A percentile compares a stretch with the other conserved stretches of the same genome.
Evolutionary conservation across 139 green algal species (phyloP).

Genomic region (Edaphochlamys debaryana): DNA sequence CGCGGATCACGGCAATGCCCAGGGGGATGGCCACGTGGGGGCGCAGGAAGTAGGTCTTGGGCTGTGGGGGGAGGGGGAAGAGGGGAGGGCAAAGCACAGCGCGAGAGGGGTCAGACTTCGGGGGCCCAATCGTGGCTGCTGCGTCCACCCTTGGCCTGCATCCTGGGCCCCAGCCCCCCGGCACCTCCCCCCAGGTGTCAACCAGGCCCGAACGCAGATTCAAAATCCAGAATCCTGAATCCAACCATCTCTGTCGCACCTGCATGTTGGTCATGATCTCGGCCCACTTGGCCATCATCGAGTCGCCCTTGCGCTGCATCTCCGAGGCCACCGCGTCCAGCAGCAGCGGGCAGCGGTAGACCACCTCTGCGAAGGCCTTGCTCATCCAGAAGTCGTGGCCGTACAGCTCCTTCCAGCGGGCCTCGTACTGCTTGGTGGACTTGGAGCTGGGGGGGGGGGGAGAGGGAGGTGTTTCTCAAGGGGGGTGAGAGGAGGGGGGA

Average conservation of each 20-base stretch:
- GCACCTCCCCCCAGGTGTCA: too few species aligned
- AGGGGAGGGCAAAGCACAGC: too few species aligned
- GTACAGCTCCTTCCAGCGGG: conserved; percentile 74
- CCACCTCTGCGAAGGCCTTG: conserved; percentile 58
- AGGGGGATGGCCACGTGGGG: conserved; percentile 85
- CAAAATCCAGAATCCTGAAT: too few species aligned
- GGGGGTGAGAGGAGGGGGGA: too few species aligned
- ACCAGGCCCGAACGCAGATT: too few species aligned
- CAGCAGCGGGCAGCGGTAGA: conserved; percentile 72
- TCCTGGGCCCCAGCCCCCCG: too few species aligned
- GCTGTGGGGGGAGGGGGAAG: conserved; percentile 22
- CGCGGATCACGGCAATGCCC: conserved; percentile 82
- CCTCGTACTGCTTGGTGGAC: conserved; percentile 73
- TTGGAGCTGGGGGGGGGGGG: too few species aligned
- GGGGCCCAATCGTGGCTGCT: too few species aligned
- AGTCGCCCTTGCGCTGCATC: conserved; percentile 84
- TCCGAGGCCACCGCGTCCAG: conserved; percentile 89
- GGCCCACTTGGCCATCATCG: conserved; percentile 82
- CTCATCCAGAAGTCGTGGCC: conserved; percentile 88
- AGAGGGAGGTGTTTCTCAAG: too few species aligned
- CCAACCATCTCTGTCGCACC: too few species aligned
- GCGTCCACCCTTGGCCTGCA: too few species aligned
- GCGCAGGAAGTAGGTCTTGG: conserved; percentile 94
- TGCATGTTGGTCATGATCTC: conserved; percentile 95
- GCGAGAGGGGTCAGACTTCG: too few species aligned